These are phyloP conservation scores for Neurospora tetrasperma DNA, from an alignment of 495 filamentous ascomycete genomes.

Conservation along the genomic window DNA sequence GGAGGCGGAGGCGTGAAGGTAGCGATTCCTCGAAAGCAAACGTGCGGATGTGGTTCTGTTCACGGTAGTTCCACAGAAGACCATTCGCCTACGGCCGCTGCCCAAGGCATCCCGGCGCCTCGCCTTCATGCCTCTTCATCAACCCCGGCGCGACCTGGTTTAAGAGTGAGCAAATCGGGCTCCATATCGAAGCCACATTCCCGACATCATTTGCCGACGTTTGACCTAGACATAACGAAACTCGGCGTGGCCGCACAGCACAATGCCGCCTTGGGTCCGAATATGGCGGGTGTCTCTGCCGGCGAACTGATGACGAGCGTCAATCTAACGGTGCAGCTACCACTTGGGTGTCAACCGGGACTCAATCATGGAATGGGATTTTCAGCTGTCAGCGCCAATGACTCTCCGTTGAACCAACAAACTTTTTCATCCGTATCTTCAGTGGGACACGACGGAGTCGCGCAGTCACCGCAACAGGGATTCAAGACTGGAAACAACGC, in stretches of 20 bases:
- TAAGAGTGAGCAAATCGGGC: conserved; percentile 33
- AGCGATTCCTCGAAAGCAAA: conserved; percentile 41
- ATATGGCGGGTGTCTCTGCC: background rate
- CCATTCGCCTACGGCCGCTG: conserved; percentile 7
- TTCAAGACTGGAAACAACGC: conserved; percentile 12
- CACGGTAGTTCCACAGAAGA: conserved; percentile 2
- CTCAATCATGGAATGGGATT: background rate
- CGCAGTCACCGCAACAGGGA: conserved; percentile 4
- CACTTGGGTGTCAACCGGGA: background rate
- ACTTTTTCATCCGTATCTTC: background rate
- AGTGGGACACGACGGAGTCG: background rate
- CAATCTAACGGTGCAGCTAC: background rate
- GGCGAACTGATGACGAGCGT: background rate
- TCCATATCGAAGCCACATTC: conserved; percentile 15
- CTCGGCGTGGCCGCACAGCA: conserved; percentile 26
- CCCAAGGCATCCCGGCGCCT: background rate
- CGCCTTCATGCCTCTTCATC: conserved; percentile 19
- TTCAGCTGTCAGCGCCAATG: background rate
- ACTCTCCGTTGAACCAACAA: background rate
- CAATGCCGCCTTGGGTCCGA: conserved; percentile 10
- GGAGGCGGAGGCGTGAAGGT: conserved; percentile 40
- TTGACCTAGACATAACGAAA: conserved; percentile 32
- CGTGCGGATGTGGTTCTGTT: conserved; percentile 33
- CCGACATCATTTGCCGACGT: conserved; percentile 31
- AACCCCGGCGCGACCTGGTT: conserved; percentile 24